A percentile compares a stretch with the other conserved stretches of the same genome.
These are phyloP conservation scores for Dictyostelium capitatum DNA, from an alignment of 78 protist species.

Conservation along the genomic window DNA sequence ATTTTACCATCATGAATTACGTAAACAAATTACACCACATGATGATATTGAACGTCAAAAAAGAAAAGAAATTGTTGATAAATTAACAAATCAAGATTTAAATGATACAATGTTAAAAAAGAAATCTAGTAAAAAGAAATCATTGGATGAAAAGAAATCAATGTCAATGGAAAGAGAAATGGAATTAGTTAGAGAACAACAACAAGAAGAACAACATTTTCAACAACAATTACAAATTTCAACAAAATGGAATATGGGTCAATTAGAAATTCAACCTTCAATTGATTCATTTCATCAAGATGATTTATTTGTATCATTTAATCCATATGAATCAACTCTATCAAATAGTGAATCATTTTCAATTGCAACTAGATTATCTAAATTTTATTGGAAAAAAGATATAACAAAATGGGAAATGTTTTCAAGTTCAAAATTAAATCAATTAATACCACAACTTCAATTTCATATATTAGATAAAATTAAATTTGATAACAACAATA, in stretches of 20 bases:
- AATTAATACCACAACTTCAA: constrained; percentile 23
- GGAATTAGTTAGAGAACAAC: not conserved
- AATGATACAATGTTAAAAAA: not conserved
- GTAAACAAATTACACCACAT: constrained; percentile 34
- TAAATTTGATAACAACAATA: not conserved
- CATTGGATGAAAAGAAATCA: constrained; percentile 7
- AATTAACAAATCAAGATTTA: constrained; percentile 1
- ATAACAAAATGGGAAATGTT: constrained; percentile 42
- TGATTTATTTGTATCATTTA: constrained; percentile 17
- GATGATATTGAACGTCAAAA: constrained; percentile 56
- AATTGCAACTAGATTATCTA: constrained; percentile 18
- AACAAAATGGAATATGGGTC: constrained; percentile 40
- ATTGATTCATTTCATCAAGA: constrained; percentile 17
- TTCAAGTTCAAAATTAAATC: constrained; percentile 36
- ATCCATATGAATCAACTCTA: constrained; percentile 13
- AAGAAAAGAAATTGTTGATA: constrained; percentile 22
- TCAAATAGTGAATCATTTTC: not conserved
- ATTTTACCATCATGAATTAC: constrained; percentile 52
- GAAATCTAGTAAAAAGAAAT: not conserved
- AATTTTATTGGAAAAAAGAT: constrained; percentile 37
- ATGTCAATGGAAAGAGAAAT: constrained; percentile 36
- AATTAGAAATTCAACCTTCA: constrained; percentile 31
- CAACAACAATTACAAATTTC: not conserved
- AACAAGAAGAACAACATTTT: constrained; percentile 45
- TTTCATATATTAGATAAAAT: constrained; percentile 13